Percentiles rank a stretch among this genome's conserved stretches.
phyloP scores from a whole-genome alignment of 2,329 filamentous ascomycete species.

The Magnaporthales sp. region DNA sequence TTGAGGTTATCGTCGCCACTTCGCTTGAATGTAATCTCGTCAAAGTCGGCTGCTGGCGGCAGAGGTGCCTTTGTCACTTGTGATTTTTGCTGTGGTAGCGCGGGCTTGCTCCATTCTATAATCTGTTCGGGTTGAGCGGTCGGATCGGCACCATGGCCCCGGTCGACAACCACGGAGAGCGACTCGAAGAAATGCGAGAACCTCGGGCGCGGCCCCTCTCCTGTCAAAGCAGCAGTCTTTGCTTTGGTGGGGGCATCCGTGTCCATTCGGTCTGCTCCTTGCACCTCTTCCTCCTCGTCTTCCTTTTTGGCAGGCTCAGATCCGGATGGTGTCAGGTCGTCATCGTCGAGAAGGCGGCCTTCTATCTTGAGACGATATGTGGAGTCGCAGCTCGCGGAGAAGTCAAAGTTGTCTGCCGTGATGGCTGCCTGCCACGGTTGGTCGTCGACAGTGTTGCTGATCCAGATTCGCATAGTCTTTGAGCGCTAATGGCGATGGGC shows the following conservation, averaged over 20 bases:
- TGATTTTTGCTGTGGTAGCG: conserved; percentile 30
- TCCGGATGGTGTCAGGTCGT: conserved; percentile 38
- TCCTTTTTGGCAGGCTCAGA: conserved; percentile 41
- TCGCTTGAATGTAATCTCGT: conserved; percentile 84
- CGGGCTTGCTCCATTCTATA: conserved; percentile 85
- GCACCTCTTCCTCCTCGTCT: conserved; percentile 17
- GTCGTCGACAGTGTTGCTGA: conserved; percentile 89
- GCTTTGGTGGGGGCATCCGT: conserved; percentile 35
- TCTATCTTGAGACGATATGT: conserved; percentile 90
- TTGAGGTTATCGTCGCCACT: conserved; percentile 90
- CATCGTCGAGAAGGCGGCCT: conserved; percentile 70
- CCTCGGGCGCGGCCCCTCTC: conserved; percentile 29
- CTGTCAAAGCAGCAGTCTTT: conserved; percentile 23
- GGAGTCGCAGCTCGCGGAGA: conserved; percentile 66
- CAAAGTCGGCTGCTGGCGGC: conserved; percentile 70
- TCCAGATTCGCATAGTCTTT: conserved; percentile 84
- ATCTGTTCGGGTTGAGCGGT: conserved; percentile 32
- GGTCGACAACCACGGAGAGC: conserved; percentile 67
- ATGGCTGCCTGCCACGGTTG: conserved; percentile 80
- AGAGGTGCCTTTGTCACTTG: conserved; percentile 31
- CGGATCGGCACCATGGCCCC: conserved; percentile 13
- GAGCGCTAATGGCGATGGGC: conserved; percentile 43
- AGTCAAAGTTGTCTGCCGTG: conserved; percentile 70
- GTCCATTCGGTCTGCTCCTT: conserved; percentile 48
- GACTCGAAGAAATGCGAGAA: conserved; percentile 77